phyloP scores from a whole-genome alignment of 2,329 filamentous ascomycete genomes.

The Periconia macrospinosa region DNA sequence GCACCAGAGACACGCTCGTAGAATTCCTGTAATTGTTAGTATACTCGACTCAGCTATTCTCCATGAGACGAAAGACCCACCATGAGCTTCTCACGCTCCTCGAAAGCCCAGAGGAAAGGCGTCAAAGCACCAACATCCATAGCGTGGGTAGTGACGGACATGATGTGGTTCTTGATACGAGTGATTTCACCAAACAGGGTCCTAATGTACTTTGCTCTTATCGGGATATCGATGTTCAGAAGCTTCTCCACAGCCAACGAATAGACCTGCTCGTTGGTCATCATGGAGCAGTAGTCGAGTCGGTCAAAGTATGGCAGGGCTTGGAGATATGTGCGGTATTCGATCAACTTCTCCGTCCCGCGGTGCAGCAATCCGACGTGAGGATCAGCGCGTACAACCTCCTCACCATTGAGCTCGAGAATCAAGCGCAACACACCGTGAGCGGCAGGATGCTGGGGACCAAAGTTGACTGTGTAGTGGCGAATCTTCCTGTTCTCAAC shows the following conservation, averaged over 20 bases:
- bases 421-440: constrained; percentile 98
- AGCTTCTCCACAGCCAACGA: constrained; percentile 96
- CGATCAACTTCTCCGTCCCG: constrained; percentile 98
- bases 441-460: constrained; percentile 95
- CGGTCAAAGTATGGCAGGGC: constrained; percentile 98
- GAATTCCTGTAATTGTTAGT: constrained; percentile 72
- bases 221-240: constrained; percentile 92
- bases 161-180: constrained; percentile 91
- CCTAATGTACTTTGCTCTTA: constrained; percentile 94
- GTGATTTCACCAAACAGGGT: constrained; percentile 96
- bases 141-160: constrained; percentile 95
- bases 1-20: constrained; percentile 99
- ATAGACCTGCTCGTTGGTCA: constrained; percentile 99
- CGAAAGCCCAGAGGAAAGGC: constrained; percentile 98
- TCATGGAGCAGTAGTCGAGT: constrained; percentile 99
- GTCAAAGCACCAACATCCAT: constrained; percentile 99
- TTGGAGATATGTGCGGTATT: constrained; percentile 99
- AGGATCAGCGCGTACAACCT: constrained; percentile 94
- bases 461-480: constrained; percentile 99
- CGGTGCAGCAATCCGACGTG: constrained; percentile 96
- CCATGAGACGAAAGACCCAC: constrained; percentile 52
- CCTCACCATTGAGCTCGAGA: constrained; percentile 95
- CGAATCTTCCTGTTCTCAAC: constrained; percentile 80
- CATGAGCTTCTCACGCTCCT: constrained; percentile 99
- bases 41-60: constrained; percentile 2